Evolutionary conservation across 2,329 filamentous ascomycete genomes (phyloP).

Genomic region (Corinectria fuckeliana): DNA sequence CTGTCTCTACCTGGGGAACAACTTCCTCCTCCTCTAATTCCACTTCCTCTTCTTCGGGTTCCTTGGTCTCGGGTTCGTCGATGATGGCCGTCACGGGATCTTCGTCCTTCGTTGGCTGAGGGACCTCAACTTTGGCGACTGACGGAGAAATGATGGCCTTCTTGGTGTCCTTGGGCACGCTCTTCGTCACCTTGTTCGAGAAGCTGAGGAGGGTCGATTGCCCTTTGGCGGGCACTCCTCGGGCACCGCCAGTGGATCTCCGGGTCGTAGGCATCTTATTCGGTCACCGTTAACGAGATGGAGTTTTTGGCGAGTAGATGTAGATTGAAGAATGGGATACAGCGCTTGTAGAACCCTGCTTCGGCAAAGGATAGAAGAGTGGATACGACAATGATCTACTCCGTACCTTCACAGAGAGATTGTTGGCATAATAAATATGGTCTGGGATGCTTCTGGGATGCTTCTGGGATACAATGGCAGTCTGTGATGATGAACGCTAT

Average conservation of each 20-base stretch:
- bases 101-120: slow-evolving; percentile 27
- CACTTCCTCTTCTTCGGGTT: slow-evolving; percentile 30
- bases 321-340: slow-evolving; percentile 3
- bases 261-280: slow-evolving; percentile 56
- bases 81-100: slow-evolving; percentile 20
- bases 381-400: neutral
- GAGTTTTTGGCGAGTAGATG: neutral
- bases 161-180: slow-evolving; percentile 55
- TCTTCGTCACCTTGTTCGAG: slow-evolving; percentile 63
- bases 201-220: slow-evolving; percentile 64
- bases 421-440: slow-evolving; percentile 6
- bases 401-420: slow-evolving; percentile 3
- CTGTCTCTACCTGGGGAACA: slow-evolving; percentile 32
- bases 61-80: slow-evolving; percentile 25
- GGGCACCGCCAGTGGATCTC: slow-evolving; percentile 52
- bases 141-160: slow-evolving; percentile 48
- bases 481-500: slow-evolving; percentile 18
- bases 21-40: slow-evolving; percentile 38
- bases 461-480: neutral
- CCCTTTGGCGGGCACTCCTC: slow-evolving; percentile 48
- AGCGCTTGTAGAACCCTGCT: neutral
- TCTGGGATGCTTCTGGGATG: slow-evolving; percentile 7
- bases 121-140: slow-evolving; percentile 44
- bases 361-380: neutral
- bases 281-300: slow-evolving; percentile 7